phyloP scores from a whole-genome alignment of 2,329 filamentous ascomycete genomes.

The Phialocephala sp. region DNA sequence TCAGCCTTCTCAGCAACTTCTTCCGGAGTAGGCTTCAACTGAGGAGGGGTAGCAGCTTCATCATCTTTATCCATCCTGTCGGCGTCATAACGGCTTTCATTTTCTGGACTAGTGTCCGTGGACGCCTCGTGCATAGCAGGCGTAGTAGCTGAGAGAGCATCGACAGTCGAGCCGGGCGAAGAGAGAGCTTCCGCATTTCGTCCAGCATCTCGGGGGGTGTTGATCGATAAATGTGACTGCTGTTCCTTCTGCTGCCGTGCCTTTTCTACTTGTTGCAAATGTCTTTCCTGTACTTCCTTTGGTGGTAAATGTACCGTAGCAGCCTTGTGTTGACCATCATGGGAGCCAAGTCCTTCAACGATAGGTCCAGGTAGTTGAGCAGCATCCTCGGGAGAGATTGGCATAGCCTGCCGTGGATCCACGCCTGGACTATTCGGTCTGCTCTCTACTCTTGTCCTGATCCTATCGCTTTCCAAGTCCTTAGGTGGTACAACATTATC shows the following conservation, averaged over 20 bases:
- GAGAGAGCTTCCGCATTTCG: constrained; percentile 53
- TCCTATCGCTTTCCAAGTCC: constrained; percentile 37
- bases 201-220: constrained; percentile 45
- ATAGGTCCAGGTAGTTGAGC: constrained; percentile 39
- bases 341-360: constrained; percentile 31
- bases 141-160: constrained; percentile 74
- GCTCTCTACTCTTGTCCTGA: constrained; percentile 36
- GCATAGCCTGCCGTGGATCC: constrained; percentile 40
- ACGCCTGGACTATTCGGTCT: constrained; percentile 41
- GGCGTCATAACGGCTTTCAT: constrained; percentile 62
- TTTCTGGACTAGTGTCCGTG: constrained; percentile 75
- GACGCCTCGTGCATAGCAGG: constrained; percentile 71
- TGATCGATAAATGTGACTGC: constrained; percentile 43
- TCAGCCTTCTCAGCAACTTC: constrained; percentile 46
- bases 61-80: constrained; percentile 54
- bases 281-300: constrained; percentile 55
- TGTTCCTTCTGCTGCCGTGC: constrained; percentile 41
- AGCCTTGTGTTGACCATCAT: constrained; percentile 38
- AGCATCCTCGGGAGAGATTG: constrained; percentile 45
- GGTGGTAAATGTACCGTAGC: constrained; percentile 52
- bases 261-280: constrained; percentile 48
- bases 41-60: constrained; percentile 47
- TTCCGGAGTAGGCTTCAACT: constrained; percentile 34
- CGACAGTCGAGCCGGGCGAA: constrained; percentile 69
- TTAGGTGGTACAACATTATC: constrained; percentile 25